Evolutionary conservation across 1,284 basidiomycete species (phyloP).

Genomic region (Cystobasidiaceae sp.): DNA sequence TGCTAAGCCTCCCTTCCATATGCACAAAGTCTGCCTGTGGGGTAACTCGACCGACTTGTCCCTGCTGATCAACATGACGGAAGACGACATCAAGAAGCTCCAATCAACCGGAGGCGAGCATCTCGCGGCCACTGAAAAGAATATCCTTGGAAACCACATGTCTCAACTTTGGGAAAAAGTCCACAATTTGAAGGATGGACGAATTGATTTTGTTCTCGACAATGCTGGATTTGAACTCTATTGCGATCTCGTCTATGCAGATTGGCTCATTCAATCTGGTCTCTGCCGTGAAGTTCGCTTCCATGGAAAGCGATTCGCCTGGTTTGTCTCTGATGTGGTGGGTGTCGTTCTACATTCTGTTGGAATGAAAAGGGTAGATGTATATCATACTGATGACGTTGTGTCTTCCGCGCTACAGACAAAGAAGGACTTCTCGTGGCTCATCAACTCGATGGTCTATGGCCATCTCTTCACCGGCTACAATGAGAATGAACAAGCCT

Average conservation of each 20-base stretch:
- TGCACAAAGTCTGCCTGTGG: slow-evolving; percentile 72
- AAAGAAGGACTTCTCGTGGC: slow-evolving; percentile 92
- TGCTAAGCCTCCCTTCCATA: slow-evolving; percentile 50
- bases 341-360: slow-evolving; percentile 48
- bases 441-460: slow-evolving; percentile 55
- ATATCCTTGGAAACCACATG: slow-evolving; percentile 80
- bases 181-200: slow-evolving; percentile 67
- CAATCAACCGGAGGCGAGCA: slow-evolving; percentile 95
- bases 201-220: slow-evolving; percentile 73
- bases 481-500: slow-evolving; percentile 71
- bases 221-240: slow-evolving; percentile 62
- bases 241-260: slow-evolving; percentile 92
- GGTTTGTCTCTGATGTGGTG: slow-evolving; percentile 90
- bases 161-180: slow-evolving; percentile 75
- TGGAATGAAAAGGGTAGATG: slow-evolving; percentile 58
- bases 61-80: slow-evolving; percentile 82
- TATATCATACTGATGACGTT: slow-evolving; percentile 89
- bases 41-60: slow-evolving; percentile 96
- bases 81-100: slow-evolving; percentile 96
- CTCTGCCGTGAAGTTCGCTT: slow-evolving; percentile 80
- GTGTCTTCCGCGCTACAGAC: slow-evolving; percentile 89
- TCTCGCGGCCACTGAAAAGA: slow-evolving; percentile 92
- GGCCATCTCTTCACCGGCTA: slow-evolving; percentile 80
- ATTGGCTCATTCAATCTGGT: slow-evolving; percentile 77
- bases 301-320: slow-evolving; percentile 84